Evolutionary conservation across 2,329 filamentous ascomycete species (phyloP), one percentile per base, ranked within the genome.

Genomic region (Diaporthe amygdali): DNA sequence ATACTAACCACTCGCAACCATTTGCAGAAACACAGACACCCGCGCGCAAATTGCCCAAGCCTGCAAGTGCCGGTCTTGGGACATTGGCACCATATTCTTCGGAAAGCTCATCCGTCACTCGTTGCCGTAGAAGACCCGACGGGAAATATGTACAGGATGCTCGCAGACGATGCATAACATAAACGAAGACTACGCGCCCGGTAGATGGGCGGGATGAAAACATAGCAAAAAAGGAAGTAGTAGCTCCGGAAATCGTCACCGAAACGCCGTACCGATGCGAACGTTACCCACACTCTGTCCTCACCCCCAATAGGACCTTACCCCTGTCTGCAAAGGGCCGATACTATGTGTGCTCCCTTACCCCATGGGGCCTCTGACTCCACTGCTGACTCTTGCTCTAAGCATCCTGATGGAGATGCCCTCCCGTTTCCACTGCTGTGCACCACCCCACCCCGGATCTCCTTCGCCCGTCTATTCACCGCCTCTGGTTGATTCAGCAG

Each of bases 231-330:
- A 61, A 46, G 49, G 66, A 72, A 51, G 25, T 17, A 56, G 68
- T 52, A 34, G 59, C 66, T 41, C 67, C 69, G 69, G 68, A 51
- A 61, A 15, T 39, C 61, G 9, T 44, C 20, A 66, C 64, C 71
- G 51, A 59, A 71, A 71, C 63, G 69, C 71, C 69, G 32, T 71
- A n/a, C 44, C 46, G 17, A 73, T 73, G 69, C 69, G 55, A 61
- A 52, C 64, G 30, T 71, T 30, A 37, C 41, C 49, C 68, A 71
- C 63, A 63, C 56, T 37, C 46, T 64, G 44, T 27, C n/a, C 49
- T 15, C 17, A 34, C 25, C 46, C 41, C 25, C 41, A 47, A 63
- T 46, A 34, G 41, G 47, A 30, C 27, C 66, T 22, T n/a, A 39
- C 44, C 27, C 46, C 52, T 41, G 51, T 52, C 46, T 47, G 54